These are phyloP conservation scores for Thraustochytrium sp. DNA, from an alignment of 352 stramenopile species.

Conservation along the genomic window DNA sequence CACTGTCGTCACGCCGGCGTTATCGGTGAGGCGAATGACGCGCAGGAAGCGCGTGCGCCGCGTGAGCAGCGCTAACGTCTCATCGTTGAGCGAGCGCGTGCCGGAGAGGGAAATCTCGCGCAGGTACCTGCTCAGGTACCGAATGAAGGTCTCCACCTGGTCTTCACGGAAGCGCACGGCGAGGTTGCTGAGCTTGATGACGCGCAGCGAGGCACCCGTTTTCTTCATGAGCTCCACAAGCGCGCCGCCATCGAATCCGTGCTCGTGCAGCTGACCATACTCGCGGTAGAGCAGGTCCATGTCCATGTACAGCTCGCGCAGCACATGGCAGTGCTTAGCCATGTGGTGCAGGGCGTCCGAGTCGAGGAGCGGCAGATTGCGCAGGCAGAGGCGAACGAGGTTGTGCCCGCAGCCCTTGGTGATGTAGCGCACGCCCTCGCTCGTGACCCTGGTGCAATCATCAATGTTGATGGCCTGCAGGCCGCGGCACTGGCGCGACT, in stretches of 20 bases:
- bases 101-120: not conserved
- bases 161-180: too few species aligned
- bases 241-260: not conserved
- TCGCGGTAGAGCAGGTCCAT: not conserved
- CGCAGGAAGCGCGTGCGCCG: not conserved
- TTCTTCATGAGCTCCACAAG: not conserved
- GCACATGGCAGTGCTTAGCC: not conserved
- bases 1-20: not conserved
- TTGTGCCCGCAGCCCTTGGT: not conserved
- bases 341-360: not conserved
- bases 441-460: not conserved
- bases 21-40: not conserved
- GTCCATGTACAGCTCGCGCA: not conserved
- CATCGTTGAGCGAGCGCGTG: not conserved
- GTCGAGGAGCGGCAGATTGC: not conserved
- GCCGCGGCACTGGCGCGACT: not conserved
- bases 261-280: not conserved
- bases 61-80: not conserved
- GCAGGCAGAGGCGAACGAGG: not conserved
- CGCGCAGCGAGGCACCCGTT: not conserved
- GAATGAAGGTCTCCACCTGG: not conserved
- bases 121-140: not conserved
- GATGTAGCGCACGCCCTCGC: not conserved
- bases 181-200: not conserved
- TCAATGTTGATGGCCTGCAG: not conserved